A percentile compares a stretch with the other conserved stretches of the same genome.
Evolutionary conservation across 2,329 filamentous ascomycete genomes (phyloP).

Genomic region (Aspergillus eucalypticola): DNA sequence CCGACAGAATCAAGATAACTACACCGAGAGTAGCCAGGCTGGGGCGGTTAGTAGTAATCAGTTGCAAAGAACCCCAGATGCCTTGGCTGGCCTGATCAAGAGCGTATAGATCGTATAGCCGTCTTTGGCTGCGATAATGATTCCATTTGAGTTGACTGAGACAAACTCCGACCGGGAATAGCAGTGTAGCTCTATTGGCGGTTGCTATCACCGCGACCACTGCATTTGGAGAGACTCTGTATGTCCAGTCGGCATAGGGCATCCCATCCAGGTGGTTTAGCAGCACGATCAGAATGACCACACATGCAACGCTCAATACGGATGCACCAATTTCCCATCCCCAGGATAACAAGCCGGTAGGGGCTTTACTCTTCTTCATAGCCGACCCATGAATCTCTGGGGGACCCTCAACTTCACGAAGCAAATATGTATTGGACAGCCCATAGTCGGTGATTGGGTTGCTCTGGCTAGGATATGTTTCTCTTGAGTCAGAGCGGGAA

Average conservation of each 20-base stretch:
- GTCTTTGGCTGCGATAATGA: constrained; percentile 12
- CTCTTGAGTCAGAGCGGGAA: too few relatives aligned
- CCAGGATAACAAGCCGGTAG: neutral
- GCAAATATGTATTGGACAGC: neutral
- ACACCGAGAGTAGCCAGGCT: constrained; percentile 21
- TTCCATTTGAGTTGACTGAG: constrained; percentile 22
- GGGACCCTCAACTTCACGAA: neutral
- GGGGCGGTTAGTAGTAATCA: constrained; percentile 11
- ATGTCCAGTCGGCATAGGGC: constrained; percentile 8
- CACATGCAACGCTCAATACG: neutral
- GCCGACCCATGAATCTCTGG: neutral
- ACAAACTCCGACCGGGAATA: constrained; percentile 17
- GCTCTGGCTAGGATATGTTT: too few relatives aligned
- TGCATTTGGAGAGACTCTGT: constrained; percentile 16
- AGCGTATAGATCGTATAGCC: constrained; percentile 16
- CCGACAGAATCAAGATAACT: constrained; percentile 17
- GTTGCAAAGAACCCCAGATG: constrained; percentile 14
- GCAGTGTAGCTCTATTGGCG: constrained; percentile 12
- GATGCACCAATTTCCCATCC: neutral
- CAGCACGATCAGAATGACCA: neutral
- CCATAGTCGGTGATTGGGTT: too few relatives aligned
- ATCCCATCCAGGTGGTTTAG: neutral
- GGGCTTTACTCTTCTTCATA: neutral
- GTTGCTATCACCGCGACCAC: constrained; percentile 19
- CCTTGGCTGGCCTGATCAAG: constrained; percentile 20